These are phyloP conservation scores for Santalum album DNA, from an alignment of 164 flowering plant genomes.

Conservation along the genomic window DNA sequence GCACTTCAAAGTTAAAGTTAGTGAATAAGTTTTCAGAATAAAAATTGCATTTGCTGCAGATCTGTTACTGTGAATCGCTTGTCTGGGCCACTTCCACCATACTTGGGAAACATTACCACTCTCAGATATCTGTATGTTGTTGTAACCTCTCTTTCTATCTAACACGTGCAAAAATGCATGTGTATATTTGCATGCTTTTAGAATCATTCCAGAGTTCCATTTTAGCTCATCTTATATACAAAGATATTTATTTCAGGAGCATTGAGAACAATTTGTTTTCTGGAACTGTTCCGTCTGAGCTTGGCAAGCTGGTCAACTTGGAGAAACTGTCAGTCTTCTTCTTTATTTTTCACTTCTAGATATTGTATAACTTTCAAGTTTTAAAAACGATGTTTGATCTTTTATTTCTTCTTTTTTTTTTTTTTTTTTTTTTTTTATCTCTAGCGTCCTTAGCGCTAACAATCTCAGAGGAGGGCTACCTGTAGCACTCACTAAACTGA, in stretches of 20 bases:
- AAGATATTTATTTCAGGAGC: slow-evolving; percentile 14
- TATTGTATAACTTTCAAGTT: background rate
- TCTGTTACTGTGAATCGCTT: slow-evolving; percentile 19
- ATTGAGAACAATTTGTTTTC: slow-evolving; percentile 22
- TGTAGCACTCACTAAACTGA: no score
- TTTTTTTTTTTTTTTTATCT: no score
- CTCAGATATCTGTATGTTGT: slow-evolving; percentile 19
- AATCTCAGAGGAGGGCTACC: no score
- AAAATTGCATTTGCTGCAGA: slow-evolving; percentile 11
- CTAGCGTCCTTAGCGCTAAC: no score
- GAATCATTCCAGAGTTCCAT: background rate
- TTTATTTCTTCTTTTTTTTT: background rate
- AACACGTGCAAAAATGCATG: no score
- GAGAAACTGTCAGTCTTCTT: slow-evolving; percentile 13
- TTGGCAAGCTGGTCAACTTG: slow-evolving; percentile 16
- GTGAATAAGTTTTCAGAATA: background rate
- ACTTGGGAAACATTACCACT: slow-evolving; percentile 17
- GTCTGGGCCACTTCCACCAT: slow-evolving; percentile 21
- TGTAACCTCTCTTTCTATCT: background rate
- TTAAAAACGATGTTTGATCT: no score
- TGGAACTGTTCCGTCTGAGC: slow-evolving; percentile 18
- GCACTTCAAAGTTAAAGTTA: background rate
- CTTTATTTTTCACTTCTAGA: background rate
- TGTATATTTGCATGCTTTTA: no score
- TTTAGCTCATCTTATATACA: background rate